Base-by-base conservation (phyloP, 805 yeast genomes). In the Candida mattraensis region DNA sequence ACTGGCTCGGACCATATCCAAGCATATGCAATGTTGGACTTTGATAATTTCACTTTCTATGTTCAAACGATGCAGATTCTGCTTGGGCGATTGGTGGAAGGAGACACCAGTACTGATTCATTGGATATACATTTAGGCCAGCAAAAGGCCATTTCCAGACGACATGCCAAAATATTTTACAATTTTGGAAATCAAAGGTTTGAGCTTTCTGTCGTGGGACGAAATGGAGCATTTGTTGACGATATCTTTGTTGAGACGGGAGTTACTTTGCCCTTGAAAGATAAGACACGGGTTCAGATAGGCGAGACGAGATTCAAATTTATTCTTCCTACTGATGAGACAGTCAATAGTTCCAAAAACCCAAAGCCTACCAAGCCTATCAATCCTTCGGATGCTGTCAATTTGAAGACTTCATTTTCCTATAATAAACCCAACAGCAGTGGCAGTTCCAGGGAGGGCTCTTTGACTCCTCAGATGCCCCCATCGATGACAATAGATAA, bases 201-300 rank as follows among this genome's bases (percentile, higher is more conserved):
- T 55, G 99, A 93, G 61, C 66, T 93, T 28, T 81, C 94, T 7
- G 88, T 93, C 2, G 69, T 89, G 49, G 99, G 99, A 13, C 74
- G 96, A 50, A 93, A 93, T 59, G 99, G 99, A 24, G 97, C 97
- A 2, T 93, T 93, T 68, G 95, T 93, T 3, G 93, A 91, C 60
- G 96, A 88, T 47, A 70, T 69, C 22, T 93, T 91, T 59, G 83
- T 93, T 5, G 96, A 87, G 55, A 78, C 84, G 42, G 97, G 96
- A 7, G 80, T 86, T 23, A 93, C 99, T 0, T 88, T 93, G 7
- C 96, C 96, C 2, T 66, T 93, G 30, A 70, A 69, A 15, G 87
- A 91, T 61, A 85, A 83, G 25, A 79, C 89, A 1, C 83, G 84
- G 50, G 80, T 93, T 32, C 98, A 93, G 59, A 87, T 93, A 24